A percentile compares a stretch with the other conserved stretches of the same genome.
phyloP scores from a whole-genome alignment of 2,329 filamentous ascomycete species.

The Coleophoma eucalyptorum region DNA sequence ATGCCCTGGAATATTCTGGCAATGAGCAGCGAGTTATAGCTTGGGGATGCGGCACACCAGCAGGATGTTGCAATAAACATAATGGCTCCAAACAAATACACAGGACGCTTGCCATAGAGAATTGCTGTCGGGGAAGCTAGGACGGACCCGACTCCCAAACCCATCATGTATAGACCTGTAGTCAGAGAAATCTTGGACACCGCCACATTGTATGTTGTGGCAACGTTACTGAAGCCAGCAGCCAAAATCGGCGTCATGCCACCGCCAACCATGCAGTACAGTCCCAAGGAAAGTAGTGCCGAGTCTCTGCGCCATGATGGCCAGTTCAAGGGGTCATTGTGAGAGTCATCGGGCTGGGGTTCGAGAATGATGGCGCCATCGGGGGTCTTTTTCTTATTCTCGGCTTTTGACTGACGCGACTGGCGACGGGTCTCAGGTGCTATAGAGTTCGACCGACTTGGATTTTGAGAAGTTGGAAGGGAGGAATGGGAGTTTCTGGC shows the following conservation, averaged over 20 bases:
- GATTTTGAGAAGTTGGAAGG: constrained; percentile 12
- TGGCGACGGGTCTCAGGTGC: constrained; percentile 5
- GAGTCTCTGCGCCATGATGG: constrained; percentile 74
- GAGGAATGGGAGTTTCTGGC: constrained; percentile 56
- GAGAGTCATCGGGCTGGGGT: constrained; percentile 86
- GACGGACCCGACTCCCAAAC: constrained; percentile 79
- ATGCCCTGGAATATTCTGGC: constrained; percentile 86
- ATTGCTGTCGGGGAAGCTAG: constrained; percentile 89
- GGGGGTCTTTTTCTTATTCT: constrained; percentile 68
- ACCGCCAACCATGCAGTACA: constrained; percentile 91
- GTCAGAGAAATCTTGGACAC: constrained; percentile 77
- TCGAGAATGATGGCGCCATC: constrained; percentile 85
- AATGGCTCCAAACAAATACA: constrained; percentile 75
- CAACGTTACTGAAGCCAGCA: constrained; percentile 83
- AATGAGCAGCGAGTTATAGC: constrained; percentile 72
- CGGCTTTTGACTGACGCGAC: constrained; percentile 5
- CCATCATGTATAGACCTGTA: constrained; percentile 92
- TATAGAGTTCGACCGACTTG: constrained; percentile 4
- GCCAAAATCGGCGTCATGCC: constrained; percentile 89
- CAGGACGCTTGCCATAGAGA: constrained; percentile 82
- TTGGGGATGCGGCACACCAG: constrained; percentile 85
- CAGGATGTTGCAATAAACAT: constrained; percentile 74
- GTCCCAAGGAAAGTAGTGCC: constrained; percentile 76
- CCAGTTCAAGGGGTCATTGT: constrained; percentile 94
- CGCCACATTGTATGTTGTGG: constrained; percentile 59